Percentiles rank a stretch among this genome's conserved stretches.
These are phyloP conservation scores for Gloeophyllum trabeum DNA, from an alignment of 768 basidiomycete species.

Conservation along the genomic window DNA sequence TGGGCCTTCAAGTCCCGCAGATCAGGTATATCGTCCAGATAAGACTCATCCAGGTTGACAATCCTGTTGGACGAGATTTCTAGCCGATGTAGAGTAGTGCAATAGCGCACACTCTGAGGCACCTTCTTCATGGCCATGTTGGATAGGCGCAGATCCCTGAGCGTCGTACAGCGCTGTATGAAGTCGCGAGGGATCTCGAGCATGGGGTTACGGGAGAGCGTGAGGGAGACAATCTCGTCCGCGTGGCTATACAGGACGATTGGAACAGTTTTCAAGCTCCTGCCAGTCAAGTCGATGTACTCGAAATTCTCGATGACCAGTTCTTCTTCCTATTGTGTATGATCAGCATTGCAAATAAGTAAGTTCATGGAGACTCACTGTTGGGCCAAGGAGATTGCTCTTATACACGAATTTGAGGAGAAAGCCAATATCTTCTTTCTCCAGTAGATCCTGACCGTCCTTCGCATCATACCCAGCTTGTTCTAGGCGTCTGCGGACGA, in stretches of 20 bases:
- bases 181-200: constrained; percentile 96
- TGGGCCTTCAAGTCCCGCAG: constrained; percentile 64
- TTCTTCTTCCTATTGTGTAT: constrained; percentile 52
- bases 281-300: constrained; percentile 70
- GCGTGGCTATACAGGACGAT: constrained; percentile 79
- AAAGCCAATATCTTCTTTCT: constrained; percentile 71
- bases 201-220: constrained; percentile 90
- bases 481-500: constrained; percentile 72
- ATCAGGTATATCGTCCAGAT: constrained; percentile 62
- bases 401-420: constrained; percentile 88
- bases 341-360: constrained; percentile 1
- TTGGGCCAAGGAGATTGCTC: constrained; percentile 51
- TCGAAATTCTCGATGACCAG: constrained; percentile 61
- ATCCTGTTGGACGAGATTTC: constrained; percentile 92
- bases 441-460: constrained; percentile 71
- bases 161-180: constrained; percentile 73
- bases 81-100: constrained; percentile 60
- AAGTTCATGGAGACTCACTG: constrained; percentile 29
- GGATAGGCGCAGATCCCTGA: constrained; percentile 78
- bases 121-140: constrained; percentile 94
- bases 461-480: constrained; percentile 82
- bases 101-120: constrained; percentile 73
- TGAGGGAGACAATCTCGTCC: constrained; percentile 72
- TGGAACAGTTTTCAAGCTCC: constrained; percentile 80
- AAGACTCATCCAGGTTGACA: constrained; percentile 77